Percentiles rank a stretch among this genome's conserved stretches.
Evolutionary conservation across 176 grass and related monocot genomes (phyloP).

Genomic region (Metroxylon sagu): DNA sequence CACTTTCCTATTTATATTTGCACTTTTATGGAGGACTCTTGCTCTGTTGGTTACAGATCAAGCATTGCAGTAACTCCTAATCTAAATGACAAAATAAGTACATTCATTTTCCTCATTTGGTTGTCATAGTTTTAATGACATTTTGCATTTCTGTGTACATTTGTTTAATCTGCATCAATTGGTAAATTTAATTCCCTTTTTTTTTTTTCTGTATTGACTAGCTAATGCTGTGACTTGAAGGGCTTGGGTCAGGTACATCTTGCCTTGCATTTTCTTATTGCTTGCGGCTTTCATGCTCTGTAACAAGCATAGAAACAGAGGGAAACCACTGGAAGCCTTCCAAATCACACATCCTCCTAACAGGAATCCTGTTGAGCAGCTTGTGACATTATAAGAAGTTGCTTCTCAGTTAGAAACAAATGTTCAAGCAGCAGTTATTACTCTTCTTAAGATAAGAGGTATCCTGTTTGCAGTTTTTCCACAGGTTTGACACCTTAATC

Average conservation of each 20-base stretch:
- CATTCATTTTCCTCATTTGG: neutral
- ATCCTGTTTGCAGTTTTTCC: constrained; percentile 78
- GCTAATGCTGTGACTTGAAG: constrained; percentile 3
- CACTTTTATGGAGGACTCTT: too few relatives aligned
- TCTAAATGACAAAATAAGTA: too few relatives aligned
- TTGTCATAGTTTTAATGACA: neutral
- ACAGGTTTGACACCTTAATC: constrained; percentile 31
- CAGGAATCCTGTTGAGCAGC: constrained; percentile 58
- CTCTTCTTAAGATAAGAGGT: constrained; percentile 83
- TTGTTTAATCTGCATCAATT: neutral
- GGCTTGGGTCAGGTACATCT: constrained; percentile 58
- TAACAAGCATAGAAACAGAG: constrained; percentile 42
- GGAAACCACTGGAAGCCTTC: constrained; percentile 47
- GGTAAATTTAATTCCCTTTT: neutral
- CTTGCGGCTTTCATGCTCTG: constrained; percentile 61
- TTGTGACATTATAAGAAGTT: constrained; percentile 65
- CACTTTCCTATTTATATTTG: too few relatives aligned
- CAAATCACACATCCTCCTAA: constrained; percentile 43
- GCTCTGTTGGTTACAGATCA: too few relatives aligned
- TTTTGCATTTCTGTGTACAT: neutral
- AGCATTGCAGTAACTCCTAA: too few relatives aligned
- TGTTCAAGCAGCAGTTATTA: constrained; percentile 66
- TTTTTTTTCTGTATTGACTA: neutral
- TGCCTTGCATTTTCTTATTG: constrained; percentile 50
- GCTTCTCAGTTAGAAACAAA: constrained; percentile 64